These are phyloP conservation scores for Pestalotiopsis sp. DNA, from an alignment of 2,329 filamentous ascomycete genomes.

Conservation along the genomic window DNA sequence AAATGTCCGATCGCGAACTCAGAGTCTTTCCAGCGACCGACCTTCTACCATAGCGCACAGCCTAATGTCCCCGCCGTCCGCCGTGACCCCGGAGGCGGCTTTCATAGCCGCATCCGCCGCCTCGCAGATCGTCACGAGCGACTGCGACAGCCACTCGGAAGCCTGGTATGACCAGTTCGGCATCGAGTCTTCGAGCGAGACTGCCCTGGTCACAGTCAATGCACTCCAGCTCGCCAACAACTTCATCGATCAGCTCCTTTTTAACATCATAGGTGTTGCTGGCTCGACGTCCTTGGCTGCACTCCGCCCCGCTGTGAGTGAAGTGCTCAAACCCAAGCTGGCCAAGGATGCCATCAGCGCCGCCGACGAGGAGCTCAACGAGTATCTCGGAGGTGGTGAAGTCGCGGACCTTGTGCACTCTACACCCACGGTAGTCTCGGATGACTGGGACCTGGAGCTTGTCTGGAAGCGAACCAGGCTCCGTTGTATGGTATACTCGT, in stretches of 20 bases:
- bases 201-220: conserved; percentile 70
- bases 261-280: conserved; percentile 81
- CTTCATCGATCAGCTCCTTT: conserved; percentile 92
- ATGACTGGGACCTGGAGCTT: conserved; percentile 85
- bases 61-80: conserved; percentile 66
- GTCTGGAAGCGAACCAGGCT: conserved; percentile 93
- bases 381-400: conserved; percentile 80
- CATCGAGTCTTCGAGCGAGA: conserved; percentile 65
- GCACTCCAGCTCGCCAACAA: conserved; percentile 82
- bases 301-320: conserved; percentile 79
- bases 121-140: conserved; percentile 87
- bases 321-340: conserved; percentile 86
- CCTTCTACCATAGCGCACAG: conserved; percentile 61
- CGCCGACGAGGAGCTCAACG: conserved; percentile 83
- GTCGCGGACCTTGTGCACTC: conserved; percentile 69
- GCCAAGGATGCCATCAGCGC: conserved; percentile 82
- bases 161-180: conserved; percentile 71
- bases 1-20: conserved; percentile 47
- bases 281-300: conserved; percentile 75
- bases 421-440: conserved; percentile 50
- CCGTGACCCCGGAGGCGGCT: conserved; percentile 74
- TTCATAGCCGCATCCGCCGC: conserved; percentile 90
- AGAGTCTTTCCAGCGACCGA: conserved; percentile 72
- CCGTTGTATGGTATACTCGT: conserved; percentile 97
- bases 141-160: conserved; percentile 75